Evolutionary conservation across 495 filamentous ascomycete genomes (phyloP), one percentile per base, ranked within the genome.

Genomic region (Aspergillus egyptiacus): DNA sequence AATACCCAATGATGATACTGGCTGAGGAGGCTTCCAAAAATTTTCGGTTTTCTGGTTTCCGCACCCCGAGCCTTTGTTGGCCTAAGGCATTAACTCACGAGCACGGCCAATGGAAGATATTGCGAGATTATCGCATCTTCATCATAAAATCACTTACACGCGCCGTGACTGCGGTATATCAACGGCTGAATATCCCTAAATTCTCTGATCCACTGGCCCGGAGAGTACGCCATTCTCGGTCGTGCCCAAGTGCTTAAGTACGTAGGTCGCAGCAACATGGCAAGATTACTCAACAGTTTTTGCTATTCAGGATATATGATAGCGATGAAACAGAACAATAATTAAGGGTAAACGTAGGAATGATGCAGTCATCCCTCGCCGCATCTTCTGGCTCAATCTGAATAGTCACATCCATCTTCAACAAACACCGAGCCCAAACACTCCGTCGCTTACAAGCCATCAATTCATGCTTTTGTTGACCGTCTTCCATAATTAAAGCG

Each of bases 41-140:
- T 71, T 64, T 63, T 64, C 62, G 63, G 61, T 66, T 62, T 62
- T 58, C 56, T 55, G 55, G 54, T 67, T 62, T 67, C 60, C 62
- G 55, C 54, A 56, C 39, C 15, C 55, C 54, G 57, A 59, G 25
- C 28, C 22, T 44, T 20, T 2, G n/a, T n/a, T 13, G 19, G 59
- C 60, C 61, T 67, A 54, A 67, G 64, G 66, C 66, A 59, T 15
- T 19, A 38, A 46, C 19, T 42, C 14, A 23, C 28, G 13, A 40
- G 13, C 5, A 32, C 24, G 8, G 24, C 24, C 24, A n/a, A n/a
- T n/a, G n/a, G n/a, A n/a, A n/a, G n/a, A n/a, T n/a, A n/a, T n/a
- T n/a, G n/a, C n/a, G n/a, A n/a, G n/a, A n/a, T n/a, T n/a, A n/a
- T n/a, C n/a, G n/a, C n/a, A n/a, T n/a, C n/a, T n/a, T n/a, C n/a